Conservation (phyloP, 2,329 filamentous ascomycete genomes). For the Penicillium hesseltinei region DNA sequence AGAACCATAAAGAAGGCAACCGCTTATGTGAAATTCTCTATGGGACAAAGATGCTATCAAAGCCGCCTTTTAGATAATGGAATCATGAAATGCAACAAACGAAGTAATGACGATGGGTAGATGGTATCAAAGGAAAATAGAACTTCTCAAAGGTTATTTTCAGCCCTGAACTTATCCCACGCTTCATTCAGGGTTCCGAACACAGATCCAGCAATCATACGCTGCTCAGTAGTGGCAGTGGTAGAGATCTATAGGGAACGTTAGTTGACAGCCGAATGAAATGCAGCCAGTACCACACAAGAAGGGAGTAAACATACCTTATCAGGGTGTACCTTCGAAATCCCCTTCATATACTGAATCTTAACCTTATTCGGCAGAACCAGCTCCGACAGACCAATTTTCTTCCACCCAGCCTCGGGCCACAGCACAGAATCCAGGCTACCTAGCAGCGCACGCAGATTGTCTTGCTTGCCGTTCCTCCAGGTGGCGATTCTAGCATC, state of each 20-base stretch:
- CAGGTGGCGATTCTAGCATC: conserved; percentile 75
- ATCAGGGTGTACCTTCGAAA: conserved; percentile 96
- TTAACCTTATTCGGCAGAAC: conserved; percentile 95
- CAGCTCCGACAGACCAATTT: conserved; percentile 88
- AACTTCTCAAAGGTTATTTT: conserved; percentile 54
- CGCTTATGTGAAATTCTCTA: neutral
- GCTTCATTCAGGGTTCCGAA: conserved; percentile 66
- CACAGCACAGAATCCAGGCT: conserved; percentile 88
- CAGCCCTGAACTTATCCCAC: conserved; percentile 66
- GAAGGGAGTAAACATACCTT: conserved; percentile 65
- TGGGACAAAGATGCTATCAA: conserved; percentile 1
- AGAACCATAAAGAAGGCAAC: neutral
- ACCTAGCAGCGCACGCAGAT: conserved; percentile 80
- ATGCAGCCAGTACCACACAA: neutral
- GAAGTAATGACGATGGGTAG: neutral
- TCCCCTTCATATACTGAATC: conserved; percentile 98
- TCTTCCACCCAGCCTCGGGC: conserved; percentile 93
- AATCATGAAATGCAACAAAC: neutral
- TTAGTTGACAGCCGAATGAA: conserved; percentile 11
- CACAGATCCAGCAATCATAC: conserved; percentile 64
- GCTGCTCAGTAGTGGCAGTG: conserved; percentile 64
- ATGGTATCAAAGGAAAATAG: conserved; percentile 7
- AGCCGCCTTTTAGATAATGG: neutral
- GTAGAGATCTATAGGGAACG: conserved; percentile 54
- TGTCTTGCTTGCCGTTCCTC: conserved; percentile 90